Evolutionary conservation across 495 filamentous ascomycete genomes (phyloP).

Genomic region (Hypoxylon lienhwacheense): DNA sequence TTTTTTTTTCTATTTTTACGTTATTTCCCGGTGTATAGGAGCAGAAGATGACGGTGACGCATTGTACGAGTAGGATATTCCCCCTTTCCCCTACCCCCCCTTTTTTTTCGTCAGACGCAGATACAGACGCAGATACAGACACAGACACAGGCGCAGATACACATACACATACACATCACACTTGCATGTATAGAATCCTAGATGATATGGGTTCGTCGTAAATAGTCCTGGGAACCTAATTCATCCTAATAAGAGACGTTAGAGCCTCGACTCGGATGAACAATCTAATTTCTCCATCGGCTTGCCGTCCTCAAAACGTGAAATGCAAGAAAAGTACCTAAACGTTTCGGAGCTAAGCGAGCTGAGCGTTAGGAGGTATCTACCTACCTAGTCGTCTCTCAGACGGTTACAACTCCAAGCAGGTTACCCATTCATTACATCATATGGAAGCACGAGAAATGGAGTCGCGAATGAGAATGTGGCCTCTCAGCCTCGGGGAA

Average conservation of each 20-base stretch:
- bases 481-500: too few relatives aligned
- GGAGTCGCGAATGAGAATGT: too few relatives aligned
- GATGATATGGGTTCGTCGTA: slow-evolving; percentile 12
- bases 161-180: too few relatives aligned
- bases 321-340: slow-evolving; percentile 24
- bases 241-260: slow-evolving; percentile 33
- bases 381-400: background rate
- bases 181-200: slow-evolving; percentile 25
- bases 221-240: slow-evolving; percentile 26
- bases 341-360: slow-evolving; percentile 13
- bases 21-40: slow-evolving; percentile 31
- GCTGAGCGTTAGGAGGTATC: background rate
- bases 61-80: slow-evolving; percentile 43
- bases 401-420: slow-evolving; percentile 17
- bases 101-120: slow-evolving; percentile 20
- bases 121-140: too few relatives aligned
- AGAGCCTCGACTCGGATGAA: slow-evolving; percentile 7
- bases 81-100: slow-evolving; percentile 5
- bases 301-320: too few relatives aligned
- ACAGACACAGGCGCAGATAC: too few relatives aligned
- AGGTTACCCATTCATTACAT: slow-evolving; percentile 22
- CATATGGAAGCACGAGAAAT: slow-evolving; percentile 15
- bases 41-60: slow-evolving; percentile 28
- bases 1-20: too few relatives aligned
- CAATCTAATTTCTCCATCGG: background rate